These are phyloP conservation scores for Phyllostachys edulis DNA, from an alignment of 176 grass and related monocot genomes.

Conservation along the genomic window DNA sequence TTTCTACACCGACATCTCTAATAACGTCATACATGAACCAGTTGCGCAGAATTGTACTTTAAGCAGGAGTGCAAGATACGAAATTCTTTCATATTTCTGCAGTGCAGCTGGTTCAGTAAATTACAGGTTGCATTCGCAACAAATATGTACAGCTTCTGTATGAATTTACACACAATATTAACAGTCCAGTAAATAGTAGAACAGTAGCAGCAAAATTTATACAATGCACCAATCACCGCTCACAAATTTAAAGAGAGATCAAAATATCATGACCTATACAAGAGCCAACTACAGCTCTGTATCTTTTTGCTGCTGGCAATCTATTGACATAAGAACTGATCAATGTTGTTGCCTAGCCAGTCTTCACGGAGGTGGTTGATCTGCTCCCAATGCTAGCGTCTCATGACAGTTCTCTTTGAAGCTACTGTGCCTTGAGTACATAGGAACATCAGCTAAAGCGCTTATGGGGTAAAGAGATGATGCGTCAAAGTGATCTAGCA, in stretches of 20 bases:
- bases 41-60: not conserved
- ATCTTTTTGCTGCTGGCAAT: not conserved
- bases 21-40: not conserved
- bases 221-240: not conserved
- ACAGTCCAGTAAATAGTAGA: not conserved
- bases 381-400: not conserved
- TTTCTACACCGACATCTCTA: not conserved
- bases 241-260: not conserved
- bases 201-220: not conserved
- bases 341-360: not conserved
- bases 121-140: not conserved
- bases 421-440: constrained; percentile 21
- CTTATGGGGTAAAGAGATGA: not conserved
- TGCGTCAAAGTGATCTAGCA: not conserved
- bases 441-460: constrained; percentile 3
- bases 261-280: not conserved
- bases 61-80: not conserved
- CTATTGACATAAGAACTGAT: not conserved
- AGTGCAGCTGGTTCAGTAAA: not conserved
- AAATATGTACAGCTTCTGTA: not conserved
- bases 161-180: not conserved
- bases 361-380: constrained; percentile 6
- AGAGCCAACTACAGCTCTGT: not conserved
- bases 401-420: constrained; percentile 26
- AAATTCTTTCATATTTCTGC: not conserved